Base-by-base conservation (phyloP, 345 rosid genomes). In the Dipteronia dyeriana region DNA sequence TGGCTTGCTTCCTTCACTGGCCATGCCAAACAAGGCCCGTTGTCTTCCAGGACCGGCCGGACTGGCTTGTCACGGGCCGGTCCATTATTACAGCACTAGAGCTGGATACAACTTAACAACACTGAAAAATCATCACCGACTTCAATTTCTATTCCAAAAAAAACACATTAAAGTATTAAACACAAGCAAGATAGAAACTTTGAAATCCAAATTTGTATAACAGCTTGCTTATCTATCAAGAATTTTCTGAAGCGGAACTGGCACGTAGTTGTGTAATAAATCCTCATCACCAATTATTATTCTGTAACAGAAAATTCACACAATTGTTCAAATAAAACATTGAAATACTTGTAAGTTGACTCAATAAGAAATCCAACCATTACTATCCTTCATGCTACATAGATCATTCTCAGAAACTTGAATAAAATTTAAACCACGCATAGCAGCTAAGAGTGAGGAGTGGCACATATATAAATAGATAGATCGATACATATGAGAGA, bases 211-310 rank as follows among this genome's bases (percentile, higher is more conserved):
- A 2, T 1, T 6, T 57, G 62, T 47, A 63, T 69, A 76, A 82
- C 97, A 90, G 94, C 93, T 90, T 87, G 94, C 93, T 90, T 87
- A 62, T 90, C 95, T 19, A 93, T 93, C 98, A 95, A 77, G 95
- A 89, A 88, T 84, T 89, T 66, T 95, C 98, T 79, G 98, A 86
- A 90, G 98, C 97, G 92, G 95, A 92, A 95, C 98, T 91, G 97
- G 95, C 97, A 78, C 88, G 74, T 87, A 92, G 92, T 93, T 91
- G 95, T 64, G 53, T 25, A 5, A 64, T 49, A 66, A 57, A 77
- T 88, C 93, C 16, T 90, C 95, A 86, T 14, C n/a, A 90, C 91
- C 87, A 43, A 38, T 0, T 22, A 11, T 38, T 31, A 4, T 7
- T 38, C 22, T 6, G 3, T 13, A 38, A 17, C 7, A 74, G 25